Conservation (phyloP, 164 flowering plant species). For the Magnolia changhungtana region DNA sequence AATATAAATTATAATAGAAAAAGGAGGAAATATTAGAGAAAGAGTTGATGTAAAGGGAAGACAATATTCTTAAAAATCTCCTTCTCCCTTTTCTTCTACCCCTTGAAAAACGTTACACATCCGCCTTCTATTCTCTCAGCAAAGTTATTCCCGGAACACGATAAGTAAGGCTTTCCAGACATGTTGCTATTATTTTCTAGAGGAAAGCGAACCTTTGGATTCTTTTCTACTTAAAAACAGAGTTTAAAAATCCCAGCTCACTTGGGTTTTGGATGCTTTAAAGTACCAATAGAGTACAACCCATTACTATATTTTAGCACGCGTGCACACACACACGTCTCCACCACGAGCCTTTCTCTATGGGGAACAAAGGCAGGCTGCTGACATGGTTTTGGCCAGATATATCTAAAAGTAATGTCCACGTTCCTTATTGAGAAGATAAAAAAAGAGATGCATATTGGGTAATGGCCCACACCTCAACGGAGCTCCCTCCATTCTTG, state of each 20-base stretch:
- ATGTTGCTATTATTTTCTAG: neutral
- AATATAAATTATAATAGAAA: slow-evolving; percentile 4
- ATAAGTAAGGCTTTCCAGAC: neutral
- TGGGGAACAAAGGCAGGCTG: neutral
- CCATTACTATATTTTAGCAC: neutral
- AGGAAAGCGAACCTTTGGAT: neutral
- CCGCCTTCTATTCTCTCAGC: neutral
- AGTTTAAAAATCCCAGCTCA: neutral
- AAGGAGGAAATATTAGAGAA: neutral
- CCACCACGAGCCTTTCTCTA: neutral
- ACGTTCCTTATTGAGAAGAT: neutral
- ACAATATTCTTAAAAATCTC: slow-evolving; percentile 6
- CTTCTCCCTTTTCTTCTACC: neutral
- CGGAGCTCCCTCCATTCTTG: neutral
- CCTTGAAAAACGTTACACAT: slow-evolving; percentile 1
- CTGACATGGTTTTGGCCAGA: neutral
- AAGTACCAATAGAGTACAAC: neutral
- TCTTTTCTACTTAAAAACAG: neutral
- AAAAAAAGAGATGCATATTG: neutral
- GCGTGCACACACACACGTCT: neutral
- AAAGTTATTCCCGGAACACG: neutral
- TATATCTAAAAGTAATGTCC: neutral
- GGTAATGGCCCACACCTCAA: neutral
- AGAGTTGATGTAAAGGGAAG: neutral
- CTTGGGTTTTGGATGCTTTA: slow-evolving; percentile 1